Percentiles rank a stretch among this genome's conserved stretches.
Conservation (phyloP, 78 protist genomes). For the Speleostelium caveatum region DNA sequence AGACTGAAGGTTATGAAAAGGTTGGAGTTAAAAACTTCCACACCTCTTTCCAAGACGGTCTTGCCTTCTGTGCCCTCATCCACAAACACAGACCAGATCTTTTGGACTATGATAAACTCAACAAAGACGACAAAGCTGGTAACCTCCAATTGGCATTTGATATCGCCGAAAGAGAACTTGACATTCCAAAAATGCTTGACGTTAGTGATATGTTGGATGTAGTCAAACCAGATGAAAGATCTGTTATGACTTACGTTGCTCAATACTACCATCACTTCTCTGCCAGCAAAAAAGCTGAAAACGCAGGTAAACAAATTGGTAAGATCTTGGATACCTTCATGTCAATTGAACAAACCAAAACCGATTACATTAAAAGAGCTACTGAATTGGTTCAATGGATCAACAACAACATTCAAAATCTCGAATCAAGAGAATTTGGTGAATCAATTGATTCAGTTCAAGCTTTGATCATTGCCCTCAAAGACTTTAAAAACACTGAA, state of each 20-base stretch:
- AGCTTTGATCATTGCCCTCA: constrained; percentile 10
- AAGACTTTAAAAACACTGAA: constrained; percentile 61
- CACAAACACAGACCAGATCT: constrained; percentile 88
- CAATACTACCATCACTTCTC: constrained; percentile 88
- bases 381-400: constrained; percentile 50
- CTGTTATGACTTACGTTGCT: constrained; percentile 90
- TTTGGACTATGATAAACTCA: constrained; percentile 60
- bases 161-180: constrained; percentile 87
- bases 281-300: constrained; percentile 67
- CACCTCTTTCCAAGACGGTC: constrained; percentile 83
- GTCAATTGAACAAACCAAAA: constrained; percentile 78
- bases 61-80: constrained; percentile 89
- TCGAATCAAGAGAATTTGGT: constrained; percentile 72
- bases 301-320: constrained; percentile 81
- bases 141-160: constrained; percentile 88
- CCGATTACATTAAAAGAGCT: constrained; percentile 75
- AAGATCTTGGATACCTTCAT: constrained; percentile 66
- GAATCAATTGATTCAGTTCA: constrained; percentile 79
- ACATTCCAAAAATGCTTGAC: constrained; percentile 89
- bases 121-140: constrained; percentile 60
- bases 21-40: constrained; percentile 84
- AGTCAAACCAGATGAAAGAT: constrained; percentile 88
- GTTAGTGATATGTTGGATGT: constrained; percentile 85
- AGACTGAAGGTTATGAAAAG: constrained; percentile 58
- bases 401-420: constrained; percentile 7